Evolutionary conservation across 352 stramenopile genomes (phyloP), one percentile per base, ranked within the genome.

Genomic region (Phytopythium cucurbitacearum): DNA sequence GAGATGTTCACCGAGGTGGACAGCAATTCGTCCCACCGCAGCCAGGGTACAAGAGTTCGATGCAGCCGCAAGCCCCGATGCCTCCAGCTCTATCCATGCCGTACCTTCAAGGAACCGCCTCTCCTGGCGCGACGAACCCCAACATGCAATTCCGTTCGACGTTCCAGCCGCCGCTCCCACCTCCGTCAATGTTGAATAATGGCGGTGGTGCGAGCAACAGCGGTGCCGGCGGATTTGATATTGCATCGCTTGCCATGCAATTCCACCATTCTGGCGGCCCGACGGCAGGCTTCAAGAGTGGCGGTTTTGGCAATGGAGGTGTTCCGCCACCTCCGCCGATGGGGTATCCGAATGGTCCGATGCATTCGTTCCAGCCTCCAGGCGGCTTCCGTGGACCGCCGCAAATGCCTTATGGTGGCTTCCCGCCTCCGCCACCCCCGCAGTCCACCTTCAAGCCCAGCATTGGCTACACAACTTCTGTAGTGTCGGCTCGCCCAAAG

Each of bases 231-330:
- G 48, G 51, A 9, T 77, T 86, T 32, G 77, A 89, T 45, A 67
- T 89, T 40, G 73, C 82, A 7, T 74, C 80, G 7, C 67, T 93
- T 16, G 80, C 82, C 12, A 93, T 93, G 82, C 80, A 91, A 50
- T 93, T 93, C 56, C 82, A 93, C 57, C 73, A 55, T 51, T 41
- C 60, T 2, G 51, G 51, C 12, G 37, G 58, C 8, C 57, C 44
- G 41, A 71, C 65, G 37, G 32, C 55, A 7, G 70, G 57, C n/a
- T 64, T 69, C 15, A 21, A 47, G 11, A 33, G 37, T 33, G 41
- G 44, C 54, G 57, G 65, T 16, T 78, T 76, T 47, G 54, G 69
- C n/a, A 35, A 48, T 4, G 62, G 71, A 16, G 64, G 60, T 11
- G 61, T 56, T n/a, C 66, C 73, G 9, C 71, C 67, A 16, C 58